Evolutionary conservation across 2,329 filamentous ascomycete species (phyloP).

Genomic region (Fonsecaea multimorphosa): DNA sequence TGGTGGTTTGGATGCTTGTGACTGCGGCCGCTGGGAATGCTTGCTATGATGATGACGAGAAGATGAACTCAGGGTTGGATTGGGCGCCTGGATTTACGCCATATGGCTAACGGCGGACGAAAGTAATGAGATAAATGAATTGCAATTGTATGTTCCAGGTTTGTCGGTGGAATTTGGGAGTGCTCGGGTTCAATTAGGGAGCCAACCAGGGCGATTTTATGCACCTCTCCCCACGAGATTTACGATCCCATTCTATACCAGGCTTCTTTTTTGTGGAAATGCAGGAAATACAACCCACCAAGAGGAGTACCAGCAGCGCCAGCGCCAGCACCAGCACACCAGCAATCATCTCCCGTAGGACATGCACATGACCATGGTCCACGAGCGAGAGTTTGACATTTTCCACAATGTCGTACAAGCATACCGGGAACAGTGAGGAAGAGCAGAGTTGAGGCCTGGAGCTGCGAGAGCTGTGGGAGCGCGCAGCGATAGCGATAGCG

Average conservation of each 20-base stretch:
- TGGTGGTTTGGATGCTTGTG: neutral
- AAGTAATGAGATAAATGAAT: constrained; percentile 1
- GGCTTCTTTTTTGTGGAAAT: neutral
- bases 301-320: no score
- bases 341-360: no score
- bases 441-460: no score
- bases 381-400: no score
- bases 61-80: neutral
- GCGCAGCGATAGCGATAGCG: no score
- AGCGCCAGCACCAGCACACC: no score
- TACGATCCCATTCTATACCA: neutral
- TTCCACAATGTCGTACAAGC: no score
- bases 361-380: no score
- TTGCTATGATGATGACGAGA: neutral
- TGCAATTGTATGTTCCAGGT: neutral
- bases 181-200: neutral
- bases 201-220: no score
- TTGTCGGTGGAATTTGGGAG: neutral
- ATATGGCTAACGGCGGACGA: neutral
- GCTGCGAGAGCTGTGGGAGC: no score
- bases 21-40: neutral
- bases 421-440: no score
- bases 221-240: neutral
- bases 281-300: neutral
- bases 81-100: neutral